Percentiles rank a stretch among this genome's conserved stretches.
These are phyloP conservation scores for Lactuca sativa DNA, from an alignment of 129 eudicot species.

Conservation along the genomic window DNA sequence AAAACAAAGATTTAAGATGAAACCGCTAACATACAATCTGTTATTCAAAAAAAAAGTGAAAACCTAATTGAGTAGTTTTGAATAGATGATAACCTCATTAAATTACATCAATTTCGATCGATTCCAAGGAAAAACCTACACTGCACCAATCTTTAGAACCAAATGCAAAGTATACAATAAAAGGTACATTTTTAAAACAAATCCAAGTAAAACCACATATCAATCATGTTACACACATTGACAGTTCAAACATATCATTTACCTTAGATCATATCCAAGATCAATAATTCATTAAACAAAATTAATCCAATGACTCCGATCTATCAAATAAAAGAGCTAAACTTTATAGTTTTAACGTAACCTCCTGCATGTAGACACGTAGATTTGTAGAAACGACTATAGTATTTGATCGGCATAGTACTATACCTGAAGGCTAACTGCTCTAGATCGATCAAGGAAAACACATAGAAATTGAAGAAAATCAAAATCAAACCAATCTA, in stretches of 20 bases:
- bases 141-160: slow-evolving; percentile 29
- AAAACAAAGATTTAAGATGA: not conserved
- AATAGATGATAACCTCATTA: slow-evolving; percentile 1
- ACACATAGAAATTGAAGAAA: slow-evolving; percentile 19
- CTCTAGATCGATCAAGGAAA: slow-evolving; percentile 32
- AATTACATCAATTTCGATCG: slow-evolving; percentile 9
- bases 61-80: slow-evolving; percentile 2
- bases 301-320: slow-evolving; percentile 35
- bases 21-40: slow-evolving; percentile 13
- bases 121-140: too few relatives aligned
- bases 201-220: slow-evolving; percentile 6
- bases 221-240: slow-evolving; percentile 7
- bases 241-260: slow-evolving; percentile 8
- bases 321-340: slow-evolving; percentile 11
- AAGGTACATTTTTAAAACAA: not conserved
- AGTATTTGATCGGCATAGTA: slow-evolving; percentile 34
- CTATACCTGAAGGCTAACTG: slow-evolving; percentile 26
- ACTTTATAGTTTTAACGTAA: not conserved
- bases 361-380: slow-evolving; percentile 19
- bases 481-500: slow-evolving; percentile 14
- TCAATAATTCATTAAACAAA: slow-evolving; percentile 18
- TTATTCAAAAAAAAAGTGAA: slow-evolving; percentile 9
- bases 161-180: slow-evolving; percentile 3
- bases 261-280: slow-evolving; percentile 10
- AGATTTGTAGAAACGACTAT: slow-evolving; percentile 18